Evolutionary conservation across 495 filamentous ascomycete genomes (phyloP).

Genomic region (Aspergillus funiculosus): DNA sequence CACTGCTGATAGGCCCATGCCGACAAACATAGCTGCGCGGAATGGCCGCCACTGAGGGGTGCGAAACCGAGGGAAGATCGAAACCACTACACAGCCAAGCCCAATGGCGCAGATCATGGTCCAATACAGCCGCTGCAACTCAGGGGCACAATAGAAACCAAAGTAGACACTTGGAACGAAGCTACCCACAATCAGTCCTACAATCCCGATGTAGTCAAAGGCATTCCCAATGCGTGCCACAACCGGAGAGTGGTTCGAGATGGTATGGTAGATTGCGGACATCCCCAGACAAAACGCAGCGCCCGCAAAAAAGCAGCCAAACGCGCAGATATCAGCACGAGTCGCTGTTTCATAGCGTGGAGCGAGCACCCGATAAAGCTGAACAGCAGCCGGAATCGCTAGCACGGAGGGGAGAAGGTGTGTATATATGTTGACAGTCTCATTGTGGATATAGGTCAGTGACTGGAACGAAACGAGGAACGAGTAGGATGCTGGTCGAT

Average conservation of each 20-base stretch:
- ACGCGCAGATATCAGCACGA: constrained; percentile 60
- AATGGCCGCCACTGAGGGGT: constrained; percentile 78
- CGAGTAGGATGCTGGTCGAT: constrained; percentile 64
- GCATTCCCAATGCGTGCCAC: constrained; percentile 61
- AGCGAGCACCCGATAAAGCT: constrained; percentile 46
- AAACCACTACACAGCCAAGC: constrained; percentile 65
- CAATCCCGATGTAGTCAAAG: constrained; percentile 88
- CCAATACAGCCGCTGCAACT: constrained; percentile 63
- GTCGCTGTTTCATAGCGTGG: constrained; percentile 65
- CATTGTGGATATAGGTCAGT: constrained; percentile 78
- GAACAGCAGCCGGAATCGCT: constrained; percentile 31
- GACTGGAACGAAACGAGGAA: constrained; percentile 58
- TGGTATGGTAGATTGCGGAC: constrained; percentile 74
- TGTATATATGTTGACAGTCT: constrained; percentile 90
- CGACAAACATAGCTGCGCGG: constrained; percentile 85
- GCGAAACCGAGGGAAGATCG: constrained; percentile 72
- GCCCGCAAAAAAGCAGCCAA: constrained; percentile 73
- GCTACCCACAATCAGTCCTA: constrained; percentile 80
- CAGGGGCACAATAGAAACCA: constrained; percentile 65
- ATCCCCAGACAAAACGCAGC: constrained; percentile 74
- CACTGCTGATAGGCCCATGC: constrained; percentile 76
- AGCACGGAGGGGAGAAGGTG: constrained; percentile 60
- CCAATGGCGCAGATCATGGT: constrained; percentile 75
- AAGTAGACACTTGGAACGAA: constrained; percentile 85
- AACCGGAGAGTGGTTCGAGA: constrained; percentile 58